A percentile compares a stretch with the other conserved stretches of the same genome.
Conservation (phyloP, 148 eudicot species). For the Amaranthus palmeri region DNA sequence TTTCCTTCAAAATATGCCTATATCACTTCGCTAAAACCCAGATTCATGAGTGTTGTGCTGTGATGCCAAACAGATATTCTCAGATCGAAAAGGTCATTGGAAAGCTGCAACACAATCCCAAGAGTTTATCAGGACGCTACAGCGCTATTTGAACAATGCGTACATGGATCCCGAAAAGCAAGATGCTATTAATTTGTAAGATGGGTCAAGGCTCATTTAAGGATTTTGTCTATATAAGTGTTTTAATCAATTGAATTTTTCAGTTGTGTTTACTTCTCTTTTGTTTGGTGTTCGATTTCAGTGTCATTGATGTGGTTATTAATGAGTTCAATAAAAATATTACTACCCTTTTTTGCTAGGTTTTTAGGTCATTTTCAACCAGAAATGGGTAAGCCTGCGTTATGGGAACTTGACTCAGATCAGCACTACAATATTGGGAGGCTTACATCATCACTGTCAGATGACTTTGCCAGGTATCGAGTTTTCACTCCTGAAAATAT, state of each 20-base stretch:
- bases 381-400: slow-evolving; percentile 68
- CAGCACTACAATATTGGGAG: slow-evolving; percentile 72
- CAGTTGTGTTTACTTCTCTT: neutral
- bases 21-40: too few species aligned
- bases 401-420: slow-evolving; percentile 91
- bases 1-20: neutral
- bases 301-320: neutral
- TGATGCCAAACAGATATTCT: slow-evolving; percentile 98
- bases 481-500: neutral
- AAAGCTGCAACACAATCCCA: slow-evolving; percentile 96
- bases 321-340: slow-evolving; percentile 7
- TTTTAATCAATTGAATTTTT: neutral
- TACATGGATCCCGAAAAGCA: slow-evolving; percentile 96
- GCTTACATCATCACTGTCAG: slow-evolving; percentile 51
- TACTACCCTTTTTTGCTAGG: slow-evolving; percentile 35
- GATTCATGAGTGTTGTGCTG: too few species aligned
- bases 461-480: slow-evolving; percentile 53
- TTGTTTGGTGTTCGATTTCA: neutral
- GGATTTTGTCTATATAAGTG: neutral
- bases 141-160: slow-evolving; percentile 87
- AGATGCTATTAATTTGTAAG: slow-evolving; percentile 96
- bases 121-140: slow-evolving; percentile 80
- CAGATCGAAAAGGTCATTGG: slow-evolving; percentile 90
- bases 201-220: neutral
- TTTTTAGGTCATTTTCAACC: slow-evolving; percentile 94